These are phyloP conservation scores for Penicillium simplicissimum DNA, from an alignment of 495 filamentous ascomycete species.

Conservation along the genomic window DNA sequence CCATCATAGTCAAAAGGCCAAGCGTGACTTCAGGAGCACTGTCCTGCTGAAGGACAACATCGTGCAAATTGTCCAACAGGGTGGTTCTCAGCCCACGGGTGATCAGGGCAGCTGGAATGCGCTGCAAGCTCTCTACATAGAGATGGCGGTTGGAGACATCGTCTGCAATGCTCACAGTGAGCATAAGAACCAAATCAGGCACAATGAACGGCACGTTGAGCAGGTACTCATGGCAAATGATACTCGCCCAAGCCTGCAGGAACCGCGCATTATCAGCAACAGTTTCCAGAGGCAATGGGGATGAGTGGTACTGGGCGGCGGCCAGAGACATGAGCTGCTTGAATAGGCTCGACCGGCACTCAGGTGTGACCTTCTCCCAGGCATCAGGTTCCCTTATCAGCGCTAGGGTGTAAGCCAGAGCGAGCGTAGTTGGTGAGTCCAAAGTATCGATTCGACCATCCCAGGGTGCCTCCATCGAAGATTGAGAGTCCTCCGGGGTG, in stretches of 20 bases:
- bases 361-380: slow-evolving; percentile 33
- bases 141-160: slow-evolving; percentile 35
- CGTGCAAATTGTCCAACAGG: slow-evolving; percentile 41
- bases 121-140: slow-evolving; percentile 43
- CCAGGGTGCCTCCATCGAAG: slow-evolving; percentile 40
- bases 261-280: slow-evolving; percentile 34
- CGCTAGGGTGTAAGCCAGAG: slow-evolving; percentile 39
- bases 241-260: slow-evolving; percentile 44
- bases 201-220: slow-evolving; percentile 39
- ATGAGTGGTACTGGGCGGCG: slow-evolving; percentile 35
- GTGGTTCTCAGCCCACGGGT: slow-evolving; percentile 39
- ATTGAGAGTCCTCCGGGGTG: slow-evolving; percentile 29
- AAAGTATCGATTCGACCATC: slow-evolving; percentile 41
- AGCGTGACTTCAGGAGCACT: slow-evolving; percentile 32
- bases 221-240: slow-evolving; percentile 49
- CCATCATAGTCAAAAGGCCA: slow-evolving; percentile 45
- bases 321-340: slow-evolving; percentile 39
- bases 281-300: slow-evolving; percentile 32
- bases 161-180: slow-evolving; percentile 38
- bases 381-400: slow-evolving; percentile 35
- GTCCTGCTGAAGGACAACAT: slow-evolving; percentile 34
- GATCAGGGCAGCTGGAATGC: slow-evolving; percentile 39
- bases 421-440: slow-evolving; percentile 32
- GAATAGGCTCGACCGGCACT: slow-evolving; percentile 35
- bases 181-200: slow-evolving; percentile 35